Base-by-base conservation (phyloP, 805 yeast species). In the Barnettozyma wickerhamii region DNA sequence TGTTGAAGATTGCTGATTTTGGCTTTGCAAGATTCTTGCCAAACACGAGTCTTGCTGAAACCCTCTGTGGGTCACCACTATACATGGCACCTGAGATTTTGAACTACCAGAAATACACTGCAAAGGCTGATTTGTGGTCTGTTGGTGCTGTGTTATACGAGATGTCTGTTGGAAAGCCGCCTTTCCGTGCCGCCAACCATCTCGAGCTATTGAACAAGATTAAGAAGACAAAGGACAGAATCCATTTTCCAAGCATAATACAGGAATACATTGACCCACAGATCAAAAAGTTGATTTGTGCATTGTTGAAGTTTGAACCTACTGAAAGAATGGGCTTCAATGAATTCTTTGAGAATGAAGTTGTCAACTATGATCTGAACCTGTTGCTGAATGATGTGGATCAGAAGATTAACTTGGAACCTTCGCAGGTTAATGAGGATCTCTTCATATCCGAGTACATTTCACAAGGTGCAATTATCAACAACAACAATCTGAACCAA, bases 21-120 rank as follows among this genome's bases (percentile, higher is more conserved):
- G 99, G 99, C 1, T 93, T 93, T 66, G 99, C 99, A 5, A 73
- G 98, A 47, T 86, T 90, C 58, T 71, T 93, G 53, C 99, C 99
- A 6, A 80, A 85, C 37, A 84, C 97, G 2, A 82, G 96, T 2
- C 72, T 93, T 77, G 98, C 98, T 2, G 99, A 93, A 59, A 93
- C 99, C 2, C 69, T 93, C 50, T 93, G 99, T 71, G 99, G 99
- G 1, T 87, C 96, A 10, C 99, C 99, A 4, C 72, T 93, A 33
- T 93, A 93, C 64, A 93, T 93, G 99, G 99, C 99, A 0, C 99
- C 99, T 0, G 99, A 93, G 64, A 93, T 93, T 35, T 68, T 93
- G 52, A 73, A 95, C 48, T 90, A 87, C 57, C 97, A 93, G 60
- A 93, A 89, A 63, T 93, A 93, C 65, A 89, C 90, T 52, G 99